phyloP scores from a whole-genome alignment of 768 basidiomycete species.

The Phylloporus sp. region DNA sequence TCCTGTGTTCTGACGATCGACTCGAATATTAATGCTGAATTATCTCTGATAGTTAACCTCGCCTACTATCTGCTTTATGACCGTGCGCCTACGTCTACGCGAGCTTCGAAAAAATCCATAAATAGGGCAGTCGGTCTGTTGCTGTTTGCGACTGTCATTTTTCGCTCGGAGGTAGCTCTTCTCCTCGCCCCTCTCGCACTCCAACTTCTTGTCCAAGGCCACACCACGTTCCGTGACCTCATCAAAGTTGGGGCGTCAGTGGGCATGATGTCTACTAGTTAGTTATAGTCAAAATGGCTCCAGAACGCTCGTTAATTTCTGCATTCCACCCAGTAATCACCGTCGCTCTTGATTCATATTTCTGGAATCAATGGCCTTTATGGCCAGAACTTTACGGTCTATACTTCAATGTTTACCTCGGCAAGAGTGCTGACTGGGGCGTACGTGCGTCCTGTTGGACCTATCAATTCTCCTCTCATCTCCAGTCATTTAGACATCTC shows the following conservation, averaged over 20 bases:
- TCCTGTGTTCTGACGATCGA: slow-evolving; percentile 6
- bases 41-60: slow-evolving; percentile 44
- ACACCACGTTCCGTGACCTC: slow-evolving; percentile 41
- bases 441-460: slow-evolving; percentile 43
- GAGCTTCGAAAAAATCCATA: slow-evolving; percentile 34
- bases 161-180: slow-evolving; percentile 76
- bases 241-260: slow-evolving; percentile 49
- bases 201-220: slow-evolving; percentile 44
- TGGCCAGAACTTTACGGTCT: slow-evolving; percentile 86
- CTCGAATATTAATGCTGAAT: not conserved
- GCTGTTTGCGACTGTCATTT: slow-evolving; percentile 61
- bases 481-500: slow-evolving; percentile 53
- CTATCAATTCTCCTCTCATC: slow-evolving; percentile 2
- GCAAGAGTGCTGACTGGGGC: slow-evolving; percentile 91
- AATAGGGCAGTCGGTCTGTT: slow-evolving; percentile 54
- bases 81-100: slow-evolving; percentile 35
- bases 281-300: slow-evolving; percentile 9
- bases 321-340: slow-evolving; percentile 47
- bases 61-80: slow-evolving; percentile 47
- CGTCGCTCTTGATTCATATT: slow-evolving; percentile 72
- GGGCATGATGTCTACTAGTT: slow-evolving; percentile 52
- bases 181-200: slow-evolving; percentile 61
- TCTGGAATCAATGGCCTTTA: slow-evolving; percentile 68
- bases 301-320: not conserved
- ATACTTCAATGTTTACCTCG: slow-evolving; percentile 83